Evolutionary conservation across 768 basidiomycete species (phyloP).

Genomic region (Boletus bicolor): DNA sequence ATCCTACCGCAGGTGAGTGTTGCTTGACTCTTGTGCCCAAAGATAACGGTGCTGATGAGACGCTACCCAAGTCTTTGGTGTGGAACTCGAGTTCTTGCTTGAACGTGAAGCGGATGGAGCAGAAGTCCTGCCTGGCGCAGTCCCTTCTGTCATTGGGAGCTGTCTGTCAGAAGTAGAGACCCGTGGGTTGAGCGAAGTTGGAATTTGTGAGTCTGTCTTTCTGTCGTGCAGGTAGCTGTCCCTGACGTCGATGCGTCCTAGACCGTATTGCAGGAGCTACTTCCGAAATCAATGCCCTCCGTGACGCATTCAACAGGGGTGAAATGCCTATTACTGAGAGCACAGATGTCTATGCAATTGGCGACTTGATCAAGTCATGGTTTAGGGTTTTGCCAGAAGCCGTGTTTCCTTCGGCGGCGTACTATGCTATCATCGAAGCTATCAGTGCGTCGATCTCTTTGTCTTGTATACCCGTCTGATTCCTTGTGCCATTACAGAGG

Average conservation of each 20-base stretch:
- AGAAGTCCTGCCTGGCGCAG: slow-evolving; percentile 49
- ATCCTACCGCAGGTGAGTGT: slow-evolving; percentile 69
- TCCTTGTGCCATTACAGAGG: slow-evolving; percentile 40
- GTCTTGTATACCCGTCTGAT: slow-evolving; percentile 2
- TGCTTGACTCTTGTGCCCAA: background rate
- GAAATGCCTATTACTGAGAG: slow-evolving; percentile 55
- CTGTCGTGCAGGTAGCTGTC: background rate
- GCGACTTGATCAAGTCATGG: slow-evolving; percentile 84
- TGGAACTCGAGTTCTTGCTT: slow-evolving; percentile 67
- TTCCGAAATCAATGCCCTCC: slow-evolving; percentile 63
- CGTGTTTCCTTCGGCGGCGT: slow-evolving; percentile 67
- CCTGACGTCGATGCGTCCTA: slow-evolving; percentile 25
- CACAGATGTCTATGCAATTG: slow-evolving; percentile 79
- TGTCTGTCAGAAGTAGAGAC: slow-evolving; percentile 69
- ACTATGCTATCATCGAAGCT: slow-evolving; percentile 65
- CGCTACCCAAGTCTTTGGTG: slow-evolving; percentile 58
- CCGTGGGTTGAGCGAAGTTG: slow-evolving; percentile 76
- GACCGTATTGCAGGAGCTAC: slow-evolving; percentile 82
- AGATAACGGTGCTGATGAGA: slow-evolving; percentile 1
- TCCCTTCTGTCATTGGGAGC: slow-evolving; percentile 64
- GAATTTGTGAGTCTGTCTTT: slow-evolving; percentile 61
- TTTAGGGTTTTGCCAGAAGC: slow-evolving; percentile 80
- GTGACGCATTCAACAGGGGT: slow-evolving; percentile 74
- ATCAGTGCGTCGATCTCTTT: slow-evolving; percentile 49
- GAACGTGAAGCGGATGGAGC: slow-evolving; percentile 56